phyloP scores from a whole-genome alignment of 305 asterid species.

The Striga hermonthica region DNA sequence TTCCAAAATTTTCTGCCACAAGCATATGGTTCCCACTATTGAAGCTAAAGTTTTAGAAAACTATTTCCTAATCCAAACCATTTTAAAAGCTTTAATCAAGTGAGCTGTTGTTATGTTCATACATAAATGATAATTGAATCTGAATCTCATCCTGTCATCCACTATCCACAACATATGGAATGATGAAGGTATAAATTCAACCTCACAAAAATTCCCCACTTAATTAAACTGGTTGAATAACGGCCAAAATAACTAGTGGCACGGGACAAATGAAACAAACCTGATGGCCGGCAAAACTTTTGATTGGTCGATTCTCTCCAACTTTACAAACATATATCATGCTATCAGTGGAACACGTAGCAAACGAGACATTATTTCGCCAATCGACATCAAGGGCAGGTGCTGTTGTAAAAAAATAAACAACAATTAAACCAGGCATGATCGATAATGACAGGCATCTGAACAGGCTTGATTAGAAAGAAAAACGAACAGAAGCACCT shows the following conservation, averaged over 20 bases:
- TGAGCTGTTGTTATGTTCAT: background rate
- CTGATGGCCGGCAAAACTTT: slow-evolving; percentile 85
- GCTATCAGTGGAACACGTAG: slow-evolving; percentile 93
- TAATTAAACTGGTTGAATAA: slow-evolving; percentile 6
- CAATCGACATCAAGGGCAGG: slow-evolving; percentile 98
- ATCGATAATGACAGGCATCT: slow-evolving; percentile 6
- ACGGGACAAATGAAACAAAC: slow-evolving; percentile 37
- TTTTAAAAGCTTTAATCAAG: slow-evolving; percentile 19
- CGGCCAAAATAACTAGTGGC: slow-evolving; percentile 17
- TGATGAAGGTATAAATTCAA: background rate
- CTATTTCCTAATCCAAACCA: background rate
- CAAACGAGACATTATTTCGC: slow-evolving; percentile 84
- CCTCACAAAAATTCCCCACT: slow-evolving; percentile 3
- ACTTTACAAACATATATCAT: slow-evolving; percentile 93
- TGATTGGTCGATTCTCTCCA: slow-evolving; percentile 84
- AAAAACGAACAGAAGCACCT: slow-evolving; percentile 45
- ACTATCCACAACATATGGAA: slow-evolving; percentile 8
- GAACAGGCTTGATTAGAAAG: slow-evolving; percentile 17
- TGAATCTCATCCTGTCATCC: background rate
- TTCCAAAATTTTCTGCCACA: background rate
- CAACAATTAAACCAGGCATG: slow-evolving; percentile 14
- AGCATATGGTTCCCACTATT: background rate
- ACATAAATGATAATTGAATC: slow-evolving; percentile 11
- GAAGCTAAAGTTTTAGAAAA: background rate
- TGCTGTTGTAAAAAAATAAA: slow-evolving; percentile 45